phyloP scores from a whole-genome alignment of 2,329 filamentous ascomycete species.

The Talaromyces sp. region DNA sequence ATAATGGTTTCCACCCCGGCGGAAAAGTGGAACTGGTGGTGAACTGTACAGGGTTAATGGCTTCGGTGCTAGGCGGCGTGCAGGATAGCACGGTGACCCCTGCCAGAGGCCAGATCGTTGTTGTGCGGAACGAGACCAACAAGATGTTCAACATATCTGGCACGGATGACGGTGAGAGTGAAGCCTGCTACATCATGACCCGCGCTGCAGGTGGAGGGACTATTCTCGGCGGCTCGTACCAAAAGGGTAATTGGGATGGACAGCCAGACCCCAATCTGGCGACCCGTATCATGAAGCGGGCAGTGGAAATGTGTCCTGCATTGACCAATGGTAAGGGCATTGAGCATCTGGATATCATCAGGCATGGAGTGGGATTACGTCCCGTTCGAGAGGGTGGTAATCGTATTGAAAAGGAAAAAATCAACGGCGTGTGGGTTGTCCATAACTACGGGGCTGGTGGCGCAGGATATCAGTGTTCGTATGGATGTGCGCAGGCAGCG shows the following conservation, averaged over 20 bases:
- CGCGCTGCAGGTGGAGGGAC: constrained; percentile 70
- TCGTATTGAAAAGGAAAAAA: constrained; percentile 67
- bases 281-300: constrained; percentile 73
- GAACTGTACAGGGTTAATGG: constrained; percentile 79
- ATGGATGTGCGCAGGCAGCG: constrained; percentile 65
- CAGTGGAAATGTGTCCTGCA: constrained; percentile 30
- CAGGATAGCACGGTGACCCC: constrained; percentile 69
- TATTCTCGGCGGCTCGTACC: constrained; percentile 76
- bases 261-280: constrained; percentile 74
- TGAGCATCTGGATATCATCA: constrained; percentile 67
- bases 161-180: constrained; percentile 70
- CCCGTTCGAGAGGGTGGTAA: constrained; percentile 71
- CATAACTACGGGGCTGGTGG: constrained; percentile 44
- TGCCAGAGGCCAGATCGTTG: constrained; percentile 74
- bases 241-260: constrained; percentile 73
- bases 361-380: constrained; percentile 76
- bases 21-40: constrained; percentile 65
- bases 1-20: constrained; percentile 48
- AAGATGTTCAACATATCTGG: constrained; percentile 74
- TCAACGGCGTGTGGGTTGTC: constrained; percentile 53
- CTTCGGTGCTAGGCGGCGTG: constrained; percentile 74
- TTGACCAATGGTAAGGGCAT: constrained; percentile 56
- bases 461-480: constrained; percentile 62
- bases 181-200: constrained; percentile 75
- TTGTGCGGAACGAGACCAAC: constrained; percentile 72